These are phyloP conservation scores for Penicillium sp. DNA, from an alignment of 2,329 filamentous ascomycete species.

Conservation along the genomic window DNA sequence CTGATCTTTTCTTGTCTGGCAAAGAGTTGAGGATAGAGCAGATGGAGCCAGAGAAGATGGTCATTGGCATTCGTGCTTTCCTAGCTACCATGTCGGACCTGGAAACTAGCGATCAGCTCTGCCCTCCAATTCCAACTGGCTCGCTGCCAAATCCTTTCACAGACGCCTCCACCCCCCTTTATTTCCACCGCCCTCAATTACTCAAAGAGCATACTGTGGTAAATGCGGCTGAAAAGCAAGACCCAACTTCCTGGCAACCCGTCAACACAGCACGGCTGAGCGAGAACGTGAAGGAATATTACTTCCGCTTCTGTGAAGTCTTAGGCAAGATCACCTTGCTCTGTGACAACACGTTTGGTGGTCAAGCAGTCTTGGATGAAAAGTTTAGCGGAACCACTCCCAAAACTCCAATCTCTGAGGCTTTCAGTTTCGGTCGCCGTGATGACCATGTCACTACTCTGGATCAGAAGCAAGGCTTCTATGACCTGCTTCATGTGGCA, in stretches of 20 bases:
- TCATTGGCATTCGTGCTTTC: slow-evolving; percentile 95
- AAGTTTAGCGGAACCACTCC: slow-evolving; percentile 86
- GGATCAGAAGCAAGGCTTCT: slow-evolving; percentile 92
- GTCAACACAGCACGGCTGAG: slow-evolving; percentile 64
- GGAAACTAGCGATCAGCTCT: slow-evolving; percentile 75
- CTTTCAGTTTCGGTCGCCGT: slow-evolving; percentile 83
- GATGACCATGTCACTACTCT: slow-evolving; percentile 73
- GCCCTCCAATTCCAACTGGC: slow-evolving; percentile 79
- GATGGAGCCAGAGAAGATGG: slow-evolving; percentile 92
- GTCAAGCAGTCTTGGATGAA: slow-evolving; percentile 91
- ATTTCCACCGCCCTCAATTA: slow-evolving; percentile 39
- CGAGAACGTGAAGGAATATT: slow-evolving; percentile 80
- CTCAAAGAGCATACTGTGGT: slow-evolving; percentile 37
- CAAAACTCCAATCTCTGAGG: slow-evolving; percentile 92
- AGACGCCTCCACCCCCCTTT: slow-evolving; percentile 37
- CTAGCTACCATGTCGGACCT: slow-evolving; percentile 90
- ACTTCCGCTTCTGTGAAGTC: slow-evolving; percentile 89
- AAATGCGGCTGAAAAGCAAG: slow-evolving; percentile 32
- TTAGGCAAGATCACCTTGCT: slow-evolving; percentile 93
- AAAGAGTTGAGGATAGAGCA: slow-evolving; percentile 86
- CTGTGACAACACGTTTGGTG: slow-evolving; percentile 95
- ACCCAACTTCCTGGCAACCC: slow-evolving; percentile 44
- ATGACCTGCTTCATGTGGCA: slow-evolving; percentile 91
- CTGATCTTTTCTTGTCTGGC: slow-evolving; percentile 76
- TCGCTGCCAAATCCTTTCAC: slow-evolving; percentile 43